Evolutionary conservation across 352 stramenopile genomes (phyloP).

Genomic region (Globisporangium heterothallicum): DNA sequence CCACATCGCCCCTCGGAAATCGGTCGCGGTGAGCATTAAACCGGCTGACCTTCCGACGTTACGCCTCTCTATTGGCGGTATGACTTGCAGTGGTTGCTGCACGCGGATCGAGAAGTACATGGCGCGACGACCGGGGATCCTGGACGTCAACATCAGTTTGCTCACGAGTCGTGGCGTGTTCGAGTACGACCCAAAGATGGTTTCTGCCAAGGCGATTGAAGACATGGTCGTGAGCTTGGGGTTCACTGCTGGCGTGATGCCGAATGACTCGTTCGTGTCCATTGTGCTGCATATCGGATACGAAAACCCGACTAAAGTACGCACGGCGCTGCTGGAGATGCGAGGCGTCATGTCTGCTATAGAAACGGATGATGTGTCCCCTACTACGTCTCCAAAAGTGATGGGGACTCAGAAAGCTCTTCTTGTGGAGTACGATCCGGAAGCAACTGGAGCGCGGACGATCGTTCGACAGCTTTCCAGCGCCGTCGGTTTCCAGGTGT

Average conservation of each 20-base stretch:
- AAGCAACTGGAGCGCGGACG: conserved; percentile 28
- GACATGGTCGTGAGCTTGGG: conserved; percentile 53
- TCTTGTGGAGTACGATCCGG: conserved; percentile 43
- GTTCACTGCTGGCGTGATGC: conserved; percentile 57
- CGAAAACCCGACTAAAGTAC: conserved; percentile 18
- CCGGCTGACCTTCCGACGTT: conserved; percentile 17
- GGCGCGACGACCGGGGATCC: conserved; percentile 41
- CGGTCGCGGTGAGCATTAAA: conserved; percentile 1
- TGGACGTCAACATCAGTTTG: conserved; percentile 56
- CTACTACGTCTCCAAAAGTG: conserved; percentile 2
- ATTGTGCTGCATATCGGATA: conserved; percentile 46
- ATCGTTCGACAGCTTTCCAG: conserved; percentile 33
- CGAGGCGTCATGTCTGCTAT: conserved; percentile 30
- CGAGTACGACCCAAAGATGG: conserved; percentile 34
- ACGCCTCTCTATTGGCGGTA: conserved; percentile 63
- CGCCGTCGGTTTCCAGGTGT: conserved; percentile 36
- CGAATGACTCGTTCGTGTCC: conserved; percentile 42
- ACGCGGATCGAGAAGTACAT: conserved; percentile 81
- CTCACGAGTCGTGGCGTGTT: conserved; percentile 53
- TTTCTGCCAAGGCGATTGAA: conserved; percentile 59
- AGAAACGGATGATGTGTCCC: conserved; percentile 15
- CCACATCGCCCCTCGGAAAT: neutral
- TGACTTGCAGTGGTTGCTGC: conserved; percentile 86
- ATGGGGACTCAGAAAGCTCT: conserved; percentile 19
- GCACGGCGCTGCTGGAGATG: conserved; percentile 20